Conservation (phyloP, 164 flowering plant species). For the Vitis cinerea region DNA sequence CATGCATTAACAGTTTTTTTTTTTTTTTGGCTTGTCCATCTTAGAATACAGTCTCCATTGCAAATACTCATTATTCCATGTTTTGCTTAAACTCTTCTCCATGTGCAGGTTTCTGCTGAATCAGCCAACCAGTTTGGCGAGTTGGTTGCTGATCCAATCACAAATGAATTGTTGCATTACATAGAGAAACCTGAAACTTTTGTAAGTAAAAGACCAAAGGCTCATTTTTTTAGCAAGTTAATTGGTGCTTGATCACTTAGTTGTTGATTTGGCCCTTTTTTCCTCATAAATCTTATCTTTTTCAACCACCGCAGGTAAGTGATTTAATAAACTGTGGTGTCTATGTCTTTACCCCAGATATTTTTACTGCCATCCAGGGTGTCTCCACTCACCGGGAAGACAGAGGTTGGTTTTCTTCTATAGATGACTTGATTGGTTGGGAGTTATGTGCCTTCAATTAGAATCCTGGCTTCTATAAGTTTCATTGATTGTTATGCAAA, state of each 20-base stretch:
- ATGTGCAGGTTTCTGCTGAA: slow-evolving; percentile 83
- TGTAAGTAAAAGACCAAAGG: slow-evolving; percentile 44
- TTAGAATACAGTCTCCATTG: background rate
- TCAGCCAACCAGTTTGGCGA: slow-evolving; percentile 93
- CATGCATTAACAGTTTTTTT: slow-evolving; percentile 1
- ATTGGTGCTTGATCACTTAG: background rate
- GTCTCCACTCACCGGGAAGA: slow-evolving; percentile 23
- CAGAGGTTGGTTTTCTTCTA: slow-evolving; percentile 20
- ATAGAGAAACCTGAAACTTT: slow-evolving; percentile 97
- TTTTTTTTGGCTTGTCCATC: background rate
- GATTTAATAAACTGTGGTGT: slow-evolving; percentile 35
- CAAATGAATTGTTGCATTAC: slow-evolving; percentile 90
- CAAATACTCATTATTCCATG: background rate
- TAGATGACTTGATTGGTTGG: background rate
- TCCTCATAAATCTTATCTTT: background rate
- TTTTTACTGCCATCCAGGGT: slow-evolving; percentile 26
- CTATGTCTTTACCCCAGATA: slow-evolving; percentile 27
- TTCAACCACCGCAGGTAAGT: slow-evolving; percentile 23
- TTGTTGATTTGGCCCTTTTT: background rate
- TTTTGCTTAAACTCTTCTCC: background rate
- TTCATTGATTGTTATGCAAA: background rate
- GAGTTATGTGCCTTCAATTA: background rate
- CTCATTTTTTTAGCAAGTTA: background rate
- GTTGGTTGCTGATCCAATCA: slow-evolving; percentile 82
- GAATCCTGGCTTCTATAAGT: background rate